These are phyloP conservation scores for Scheffersomyces spartinae DNA, from an alignment of 805 yeast genomes.

Conservation along the genomic window DNA sequence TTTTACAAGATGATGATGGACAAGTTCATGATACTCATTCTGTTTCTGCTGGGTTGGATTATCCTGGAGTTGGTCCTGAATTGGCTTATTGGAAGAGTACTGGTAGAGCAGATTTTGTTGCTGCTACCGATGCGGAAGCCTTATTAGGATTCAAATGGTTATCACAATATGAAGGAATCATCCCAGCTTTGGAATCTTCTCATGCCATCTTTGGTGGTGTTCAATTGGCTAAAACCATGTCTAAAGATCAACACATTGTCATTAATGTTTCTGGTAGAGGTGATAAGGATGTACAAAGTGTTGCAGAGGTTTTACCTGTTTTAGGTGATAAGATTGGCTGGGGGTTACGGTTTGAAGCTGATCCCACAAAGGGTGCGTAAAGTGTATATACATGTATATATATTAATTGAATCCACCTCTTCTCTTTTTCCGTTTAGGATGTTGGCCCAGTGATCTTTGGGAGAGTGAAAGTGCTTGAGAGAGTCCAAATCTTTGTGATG, in stretches of 20 bases:
- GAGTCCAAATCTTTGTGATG: too few relatives aligned
- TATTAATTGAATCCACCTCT: too few relatives aligned
- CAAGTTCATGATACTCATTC: slow-evolving; percentile 98
- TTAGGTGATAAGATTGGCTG: slow-evolving; percentile 89
- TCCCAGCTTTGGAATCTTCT: slow-evolving; percentile 95
- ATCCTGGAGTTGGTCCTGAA: slow-evolving; percentile 99
- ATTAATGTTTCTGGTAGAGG: slow-evolving; percentile 97
- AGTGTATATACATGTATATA: too few relatives aligned
- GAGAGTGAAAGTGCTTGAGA: too few relatives aligned
- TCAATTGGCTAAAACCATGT: slow-evolving; percentile 72
- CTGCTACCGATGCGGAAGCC: slow-evolving; percentile 95
- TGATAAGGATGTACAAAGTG: slow-evolving; percentile 96
- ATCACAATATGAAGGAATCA: slow-evolving; percentile 93
- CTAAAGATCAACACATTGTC: slow-evolving; percentile 68
- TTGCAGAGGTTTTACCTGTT: slow-evolving; percentile 85
- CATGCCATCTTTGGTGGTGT: slow-evolving; percentile 93
- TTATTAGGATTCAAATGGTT: slow-evolving; percentile 78
- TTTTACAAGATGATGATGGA: slow-evolving; percentile 84
- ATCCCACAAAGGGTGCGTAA: too few relatives aligned
- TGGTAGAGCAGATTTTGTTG: slow-evolving; percentile 83
- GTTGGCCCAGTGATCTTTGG: too few relatives aligned
- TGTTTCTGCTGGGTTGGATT: slow-evolving; percentile 95
- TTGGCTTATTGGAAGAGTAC: slow-evolving; percentile 88
- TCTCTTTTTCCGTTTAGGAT: too few relatives aligned
- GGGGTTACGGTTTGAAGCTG: slow-evolving; percentile 89